Evolutionary conservation across 1,284 basidiomycete genomes (phyloP).

Genomic region (Porodaedalea pini): DNA sequence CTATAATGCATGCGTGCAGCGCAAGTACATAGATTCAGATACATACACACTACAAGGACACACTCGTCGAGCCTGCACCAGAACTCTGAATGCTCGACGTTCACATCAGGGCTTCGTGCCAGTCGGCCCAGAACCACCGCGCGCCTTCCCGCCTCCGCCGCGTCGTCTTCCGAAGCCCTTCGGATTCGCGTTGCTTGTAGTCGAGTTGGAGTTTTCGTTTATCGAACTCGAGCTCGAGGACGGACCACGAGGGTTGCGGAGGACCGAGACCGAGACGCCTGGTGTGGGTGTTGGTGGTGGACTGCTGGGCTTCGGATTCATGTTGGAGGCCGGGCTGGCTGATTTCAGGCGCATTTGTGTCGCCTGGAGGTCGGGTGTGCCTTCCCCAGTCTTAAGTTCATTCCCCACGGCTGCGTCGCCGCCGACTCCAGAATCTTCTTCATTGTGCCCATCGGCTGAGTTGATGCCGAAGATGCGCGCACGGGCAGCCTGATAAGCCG

Average conservation of each 20-base stretch:
- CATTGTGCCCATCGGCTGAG: too few relatives aligned
- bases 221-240: not conserved
- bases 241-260: conserved; percentile 22
- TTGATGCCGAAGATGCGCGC: conserved; percentile 27
- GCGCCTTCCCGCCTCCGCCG: not conserved
- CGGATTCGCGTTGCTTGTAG: not conserved
- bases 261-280: conserved; percentile 11
- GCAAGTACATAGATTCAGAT: too few relatives aligned
- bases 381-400: not conserved
- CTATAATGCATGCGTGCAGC: too few relatives aligned
- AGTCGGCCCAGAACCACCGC: not conserved
- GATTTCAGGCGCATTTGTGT: not conserved
- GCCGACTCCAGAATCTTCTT: not conserved
- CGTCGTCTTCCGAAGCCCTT: conserved; percentile 13
- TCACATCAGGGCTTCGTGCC: not conserved
- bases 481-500: conserved; percentile 25
- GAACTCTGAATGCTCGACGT: too few relatives aligned
- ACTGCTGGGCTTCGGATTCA: not conserved
- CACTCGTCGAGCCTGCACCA: too few relatives aligned
- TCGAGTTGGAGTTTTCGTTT: not conserved
- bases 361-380: not conserved
- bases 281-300: not conserved
- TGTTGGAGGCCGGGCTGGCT: not conserved
- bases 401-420: not conserved
- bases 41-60: too few relatives aligned